A percentile compares a stretch with the other conserved stretches of the same genome.
Conservation (phyloP, 495 filamentous ascomycete species). For the Xeromyces bisporus region DNA sequence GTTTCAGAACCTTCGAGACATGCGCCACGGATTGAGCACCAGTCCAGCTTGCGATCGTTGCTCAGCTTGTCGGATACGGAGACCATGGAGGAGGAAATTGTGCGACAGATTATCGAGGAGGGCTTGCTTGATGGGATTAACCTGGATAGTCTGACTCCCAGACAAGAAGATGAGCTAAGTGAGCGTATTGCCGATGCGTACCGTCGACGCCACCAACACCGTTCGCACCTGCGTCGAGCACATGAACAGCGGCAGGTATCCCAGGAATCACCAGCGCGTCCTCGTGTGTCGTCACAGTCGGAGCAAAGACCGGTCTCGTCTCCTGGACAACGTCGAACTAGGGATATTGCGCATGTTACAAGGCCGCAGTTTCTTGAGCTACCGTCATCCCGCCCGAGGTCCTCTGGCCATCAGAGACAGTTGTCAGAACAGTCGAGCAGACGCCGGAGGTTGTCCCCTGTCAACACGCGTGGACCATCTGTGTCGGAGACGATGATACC, state of each 20-base stretch:
- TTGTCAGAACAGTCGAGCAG: slow-evolving; percentile 32
- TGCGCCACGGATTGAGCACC: slow-evolving; percentile 55
- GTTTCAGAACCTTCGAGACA: slow-evolving; percentile 10
- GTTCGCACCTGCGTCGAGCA: slow-evolving; percentile 16
- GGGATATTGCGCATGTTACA: slow-evolving; percentile 33
- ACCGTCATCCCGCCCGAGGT: slow-evolving; percentile 13
- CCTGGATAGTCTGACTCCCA: slow-evolving; percentile 57
- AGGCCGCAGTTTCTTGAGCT: slow-evolving; percentile 39
- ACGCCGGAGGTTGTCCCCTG: slow-evolving; percentile 22
- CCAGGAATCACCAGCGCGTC: slow-evolving; percentile 9
- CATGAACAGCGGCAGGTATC: slow-evolving; percentile 11
- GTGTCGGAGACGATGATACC: slow-evolving; percentile 22
- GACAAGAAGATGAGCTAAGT: slow-evolving; percentile 71
- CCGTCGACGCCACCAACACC: slow-evolving; percentile 43
- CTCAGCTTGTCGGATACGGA: slow-evolving; percentile 62
- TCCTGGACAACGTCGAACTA: slow-evolving; percentile 7
- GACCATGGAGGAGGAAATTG: slow-evolving; percentile 76
- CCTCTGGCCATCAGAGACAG: slow-evolving; percentile 25
- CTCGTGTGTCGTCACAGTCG: slow-evolving; percentile 20
- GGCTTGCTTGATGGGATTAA: slow-evolving; percentile 75
- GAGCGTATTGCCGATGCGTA: slow-evolving; percentile 80
- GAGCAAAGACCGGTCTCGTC: slow-evolving; percentile 8
- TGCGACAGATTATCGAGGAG: slow-evolving; percentile 76
- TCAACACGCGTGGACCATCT: slow-evolving; percentile 17
- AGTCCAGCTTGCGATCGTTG: slow-evolving; percentile 69